Conservation (phyloP, 495 filamentous ascomycete genomes). For the Aspergillus homomorphus region DNA sequence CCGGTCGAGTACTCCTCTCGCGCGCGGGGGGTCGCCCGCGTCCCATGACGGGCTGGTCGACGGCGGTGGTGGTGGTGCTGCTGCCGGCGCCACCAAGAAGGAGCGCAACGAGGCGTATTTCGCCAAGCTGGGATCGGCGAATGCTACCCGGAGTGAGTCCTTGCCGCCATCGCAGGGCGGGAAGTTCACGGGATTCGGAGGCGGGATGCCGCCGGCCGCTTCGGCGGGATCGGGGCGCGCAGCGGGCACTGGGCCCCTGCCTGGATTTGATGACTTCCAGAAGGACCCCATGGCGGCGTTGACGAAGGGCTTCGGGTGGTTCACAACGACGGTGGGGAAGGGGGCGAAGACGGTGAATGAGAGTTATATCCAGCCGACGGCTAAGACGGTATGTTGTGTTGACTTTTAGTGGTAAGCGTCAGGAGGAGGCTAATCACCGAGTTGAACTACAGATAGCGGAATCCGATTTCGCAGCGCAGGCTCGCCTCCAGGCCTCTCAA, state of each 20-base stretch:
- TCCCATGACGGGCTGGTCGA: slow-evolving; percentile 24
- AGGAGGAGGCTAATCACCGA: background rate
- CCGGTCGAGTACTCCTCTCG: slow-evolving; percentile 35
- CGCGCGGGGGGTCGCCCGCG: slow-evolving; percentile 33
- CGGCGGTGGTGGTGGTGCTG: no score
- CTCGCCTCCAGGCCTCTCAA: slow-evolving; percentile 63
- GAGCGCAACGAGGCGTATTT: slow-evolving; percentile 85
- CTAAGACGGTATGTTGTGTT: slow-evolving; percentile 63
- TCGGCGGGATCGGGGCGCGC: slow-evolving; percentile 20
- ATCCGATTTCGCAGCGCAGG: slow-evolving; percentile 83
- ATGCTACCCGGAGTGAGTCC: slow-evolving; percentile 68
- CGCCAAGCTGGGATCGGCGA: slow-evolving; percentile 73
- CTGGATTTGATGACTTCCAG: slow-evolving; percentile 77
- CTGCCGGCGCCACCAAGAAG: slow-evolving; percentile 44
- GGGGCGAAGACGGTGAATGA: slow-evolving; percentile 87
- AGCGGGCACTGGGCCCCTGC: slow-evolving; percentile 42
- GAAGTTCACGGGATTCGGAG: slow-evolving; percentile 89
- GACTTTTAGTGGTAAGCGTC: background rate
- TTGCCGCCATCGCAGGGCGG: slow-evolving; percentile 86
- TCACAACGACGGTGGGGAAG: slow-evolving; percentile 78
- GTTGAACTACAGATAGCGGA: slow-evolving; percentile 60
- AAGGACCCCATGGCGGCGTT: slow-evolving; percentile 86
- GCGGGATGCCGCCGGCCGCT: slow-evolving; percentile 48
- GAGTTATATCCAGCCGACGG: slow-evolving; percentile 83
- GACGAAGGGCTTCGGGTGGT: slow-evolving; percentile 93